These are phyloP conservation scores for Plenodomus tracheiphilus DNA, from an alignment of 2,329 filamentous ascomycete genomes.

Conservation along the genomic window DNA sequence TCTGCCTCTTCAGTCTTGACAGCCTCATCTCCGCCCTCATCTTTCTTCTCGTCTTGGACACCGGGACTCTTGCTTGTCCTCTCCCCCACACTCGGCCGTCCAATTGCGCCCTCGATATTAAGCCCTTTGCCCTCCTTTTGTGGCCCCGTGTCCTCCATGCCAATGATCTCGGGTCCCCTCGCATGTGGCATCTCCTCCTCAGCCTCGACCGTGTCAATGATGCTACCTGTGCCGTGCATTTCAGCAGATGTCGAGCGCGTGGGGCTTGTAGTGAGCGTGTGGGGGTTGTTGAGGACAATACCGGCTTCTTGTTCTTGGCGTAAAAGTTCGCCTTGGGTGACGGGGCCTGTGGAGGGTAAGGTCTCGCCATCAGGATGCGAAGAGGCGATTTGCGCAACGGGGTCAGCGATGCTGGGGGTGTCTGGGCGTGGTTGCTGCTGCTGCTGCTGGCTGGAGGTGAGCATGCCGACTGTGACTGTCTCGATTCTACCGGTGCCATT, in stretches of 20 bases:
- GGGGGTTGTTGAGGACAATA: slow-evolving; percentile 64
- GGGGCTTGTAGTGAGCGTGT: slow-evolving; percentile 29
- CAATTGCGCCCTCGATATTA: slow-evolving; percentile 43
- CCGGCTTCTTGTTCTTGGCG: slow-evolving; percentile 85
- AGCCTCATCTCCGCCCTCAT: not conserved
- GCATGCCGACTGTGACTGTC: slow-evolving; percentile 74
- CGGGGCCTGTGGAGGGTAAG: slow-evolving; percentile 39
- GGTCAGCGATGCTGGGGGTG: not conserved
- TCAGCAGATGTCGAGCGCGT: slow-evolving; percentile 33
- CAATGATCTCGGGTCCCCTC: slow-evolving; percentile 81
- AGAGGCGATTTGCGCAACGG: slow-evolving; percentile 34
- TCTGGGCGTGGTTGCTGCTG: slow-evolving; percentile 10
- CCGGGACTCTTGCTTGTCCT: slow-evolving; percentile 33
- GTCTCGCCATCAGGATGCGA: slow-evolving; percentile 42
- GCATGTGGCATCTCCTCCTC: slow-evolving; percentile 72
- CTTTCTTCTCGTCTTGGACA: slow-evolving; percentile 2
- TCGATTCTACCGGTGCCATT: slow-evolving; percentile 79
- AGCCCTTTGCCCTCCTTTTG: slow-evolving; percentile 62
- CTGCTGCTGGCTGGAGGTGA: slow-evolving; percentile 16
- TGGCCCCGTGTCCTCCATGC: slow-evolving; percentile 82
- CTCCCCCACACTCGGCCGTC: slow-evolving; percentile 34
- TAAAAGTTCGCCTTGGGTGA: slow-evolving; percentile 79
- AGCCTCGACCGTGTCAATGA: slow-evolving; percentile 42
- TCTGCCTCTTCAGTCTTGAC: slow-evolving; percentile 26
- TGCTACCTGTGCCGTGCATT: slow-evolving; percentile 34